Base-by-base conservation (phyloP, 2,329 filamentous ascomycete species). In the Stagonosporopsis chrysanthemi region DNA sequence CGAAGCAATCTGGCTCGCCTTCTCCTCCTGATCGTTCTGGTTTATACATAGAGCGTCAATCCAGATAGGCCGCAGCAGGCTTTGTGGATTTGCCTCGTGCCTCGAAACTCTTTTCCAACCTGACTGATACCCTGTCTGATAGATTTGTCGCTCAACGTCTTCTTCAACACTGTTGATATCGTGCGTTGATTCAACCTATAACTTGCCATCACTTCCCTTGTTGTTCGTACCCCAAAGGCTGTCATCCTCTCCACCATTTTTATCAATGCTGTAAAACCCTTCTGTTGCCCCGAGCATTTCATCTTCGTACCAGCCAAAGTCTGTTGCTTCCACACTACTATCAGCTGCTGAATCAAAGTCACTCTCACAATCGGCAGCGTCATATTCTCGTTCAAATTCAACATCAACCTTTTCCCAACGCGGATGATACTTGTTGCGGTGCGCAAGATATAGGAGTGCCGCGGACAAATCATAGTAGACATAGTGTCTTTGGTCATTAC, bases 11-110 rank as follows among this genome's bases (percentile, higher is more conserved):
- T 66, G 63, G 8, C 48, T 40, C 2, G 24, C 40, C 35, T 58
- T 60, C 26, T 66, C 59, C 5, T 22, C 23, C 1, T 40, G 14
- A 29, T 64, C 50, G 2, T 31, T 12, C 24, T 66, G 61, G 22
- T 62, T 60, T 23, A 66, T 66, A 41, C 61, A 66, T 3, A 64
- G 4, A 1, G 58, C 61, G 40, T 66, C 63, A 12, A 56, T 48
- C 60, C 60, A 62, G 9, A 52, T 46, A 2, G 52, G 38, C 6
- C n/a, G n/a, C 28, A 44, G 17, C 3, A 17, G 46, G 17, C 4
- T 23, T 8, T 28, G 7, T 8, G 28, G 6, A 31, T 12, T 12
- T 3, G 6, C 26, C 36, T 28, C 15, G 9, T 24, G 14, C 2
- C 6, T 3, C 11, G 15, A 41, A 7, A 24, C 24, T 9, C 17